Conservation (phyloP, 2,329 filamentous ascomycete species). For the Sarocladium kiliense region DNA sequence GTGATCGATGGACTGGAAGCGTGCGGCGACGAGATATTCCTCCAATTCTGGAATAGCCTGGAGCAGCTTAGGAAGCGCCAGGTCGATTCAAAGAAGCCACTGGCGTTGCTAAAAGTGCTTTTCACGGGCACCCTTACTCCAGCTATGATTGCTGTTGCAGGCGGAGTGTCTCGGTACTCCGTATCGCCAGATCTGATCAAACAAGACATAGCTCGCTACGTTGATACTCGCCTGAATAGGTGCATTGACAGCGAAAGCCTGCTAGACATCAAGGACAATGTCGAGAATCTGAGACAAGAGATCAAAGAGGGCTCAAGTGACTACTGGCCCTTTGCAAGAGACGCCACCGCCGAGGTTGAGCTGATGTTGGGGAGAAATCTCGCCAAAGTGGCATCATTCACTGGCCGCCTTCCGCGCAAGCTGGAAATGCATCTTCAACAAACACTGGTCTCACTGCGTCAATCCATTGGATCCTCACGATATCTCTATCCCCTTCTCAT, state of each 20-base stretch:
- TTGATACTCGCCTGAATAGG: neutral
- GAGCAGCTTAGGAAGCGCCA: constrained; percentile 1
- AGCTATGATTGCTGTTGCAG: neutral
- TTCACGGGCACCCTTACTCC: neutral
- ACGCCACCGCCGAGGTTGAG: neutral
- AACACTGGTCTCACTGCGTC: neutral
- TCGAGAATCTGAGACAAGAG: neutral
- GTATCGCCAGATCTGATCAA: neutral
- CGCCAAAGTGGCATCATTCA: neutral
- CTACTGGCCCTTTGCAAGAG: constrained; percentile 4
- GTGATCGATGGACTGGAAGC: constrained; percentile 19
- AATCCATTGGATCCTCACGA: neutral
- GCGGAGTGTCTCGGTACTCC: neutral
- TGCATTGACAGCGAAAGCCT: neutral
- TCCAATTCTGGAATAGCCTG: neutral
- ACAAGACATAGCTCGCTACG: neutral
- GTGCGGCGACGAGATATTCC: constrained; percentile 8
- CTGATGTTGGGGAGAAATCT: neutral
- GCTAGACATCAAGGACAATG: neutral
- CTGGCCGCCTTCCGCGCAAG: neutral
- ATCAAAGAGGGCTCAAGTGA: neutral
- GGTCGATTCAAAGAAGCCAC: neutral
- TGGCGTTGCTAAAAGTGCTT: neutral
- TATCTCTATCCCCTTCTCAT: neutral
- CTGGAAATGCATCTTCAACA: neutral